Conservation (phyloP, 768 basidiomycete genomes). For the Phylloporus sp. region DNA sequence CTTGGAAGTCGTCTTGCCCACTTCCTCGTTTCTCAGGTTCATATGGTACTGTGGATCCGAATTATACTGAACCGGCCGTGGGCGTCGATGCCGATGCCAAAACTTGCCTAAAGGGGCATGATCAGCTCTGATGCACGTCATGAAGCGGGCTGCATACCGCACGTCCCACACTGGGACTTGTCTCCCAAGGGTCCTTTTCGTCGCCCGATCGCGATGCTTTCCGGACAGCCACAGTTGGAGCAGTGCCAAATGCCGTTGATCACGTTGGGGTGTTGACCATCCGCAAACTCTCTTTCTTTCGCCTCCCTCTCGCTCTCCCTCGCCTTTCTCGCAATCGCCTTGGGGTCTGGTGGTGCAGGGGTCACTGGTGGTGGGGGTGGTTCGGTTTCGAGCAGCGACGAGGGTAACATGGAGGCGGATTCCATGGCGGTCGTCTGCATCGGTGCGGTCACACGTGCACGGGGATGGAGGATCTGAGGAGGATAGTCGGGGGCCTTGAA, state of each 20-base stretch:
- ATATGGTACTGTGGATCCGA: slow-evolving; percentile 67
- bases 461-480: slow-evolving; percentile 48
- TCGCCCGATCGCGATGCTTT: slow-evolving; percentile 76
- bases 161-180: slow-evolving; percentile 88
- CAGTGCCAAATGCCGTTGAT: slow-evolving; percentile 92
- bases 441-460: slow-evolving; percentile 55
- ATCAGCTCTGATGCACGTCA: slow-evolving; percentile 4
- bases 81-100: slow-evolving; percentile 82
- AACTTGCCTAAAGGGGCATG: slow-evolving; percentile 59
- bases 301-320: slow-evolving; percentile 79
- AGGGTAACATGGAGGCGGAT: slow-evolving; percentile 42
- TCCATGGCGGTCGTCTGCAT: slow-evolving; percentile 68
- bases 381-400: slow-evolving; percentile 58
- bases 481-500: slow-evolving; percentile 70
- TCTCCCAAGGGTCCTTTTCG: slow-evolving; percentile 88
- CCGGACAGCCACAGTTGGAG: slow-evolving; percentile 91
- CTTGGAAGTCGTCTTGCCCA: slow-evolving; percentile 48
- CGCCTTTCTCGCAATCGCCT: slow-evolving; percentile 51
- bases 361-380: slow-evolving; percentile 38
- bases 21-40: slow-evolving; percentile 53
- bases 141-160: slow-evolving; percentile 53
- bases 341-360: slow-evolving; percentile 41
- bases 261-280: slow-evolving; percentile 75
- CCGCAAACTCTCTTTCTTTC: slow-evolving; percentile 77
- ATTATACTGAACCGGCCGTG: slow-evolving; percentile 77